phyloP scores from a whole-genome alignment of 1,139 yeast species.

The Meyerozyma smithsonii region DNA sequence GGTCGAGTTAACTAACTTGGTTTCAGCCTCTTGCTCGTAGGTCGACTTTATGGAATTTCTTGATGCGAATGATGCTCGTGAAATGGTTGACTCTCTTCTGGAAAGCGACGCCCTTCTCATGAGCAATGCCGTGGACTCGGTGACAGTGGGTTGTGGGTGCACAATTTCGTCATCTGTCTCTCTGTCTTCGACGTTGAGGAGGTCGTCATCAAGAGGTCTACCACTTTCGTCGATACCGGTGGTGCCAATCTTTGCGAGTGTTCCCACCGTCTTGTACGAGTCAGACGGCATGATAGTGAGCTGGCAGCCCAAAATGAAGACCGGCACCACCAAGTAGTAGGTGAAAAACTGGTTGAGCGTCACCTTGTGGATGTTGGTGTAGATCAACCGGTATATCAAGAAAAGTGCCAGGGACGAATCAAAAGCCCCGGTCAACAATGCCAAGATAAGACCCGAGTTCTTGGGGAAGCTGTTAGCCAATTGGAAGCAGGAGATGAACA shows the following conservation, averaged over 20 bases:
- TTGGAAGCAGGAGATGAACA: conserved; percentile 41
- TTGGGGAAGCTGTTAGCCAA: conserved; percentile 42
- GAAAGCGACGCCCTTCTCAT: conserved; percentile 30
- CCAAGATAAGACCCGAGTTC: conserved; percentile 37
- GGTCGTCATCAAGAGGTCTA: conserved; percentile 39
- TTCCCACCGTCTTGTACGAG: conserved; percentile 68
- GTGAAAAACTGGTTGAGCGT: conserved; percentile 55
- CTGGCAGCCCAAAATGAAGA: conserved; percentile 70
- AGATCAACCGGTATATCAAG: conserved; percentile 31
- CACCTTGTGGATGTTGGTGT: conserved; percentile 33
- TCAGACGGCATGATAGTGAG: conserved; percentile 71
- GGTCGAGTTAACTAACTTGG: conserved; percentile 46
- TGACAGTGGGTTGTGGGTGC: conserved; percentile 32
- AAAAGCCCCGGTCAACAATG: conserved; percentile 43
- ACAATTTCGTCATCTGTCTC: conserved; percentile 10
- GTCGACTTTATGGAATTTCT: conserved; percentile 46
- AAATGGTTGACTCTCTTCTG: conserved; percentile 36
- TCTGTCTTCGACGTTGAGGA: conserved; percentile 34
- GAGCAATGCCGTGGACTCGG: conserved; percentile 40
- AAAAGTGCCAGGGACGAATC: conserved; percentile 46
- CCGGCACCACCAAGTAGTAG: conserved; percentile 64
- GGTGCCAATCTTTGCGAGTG: conserved; percentile 61
- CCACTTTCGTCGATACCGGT: conserved; percentile 68
- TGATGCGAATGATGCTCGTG: conserved; percentile 29
- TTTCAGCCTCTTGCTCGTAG: conserved; percentile 62